Evolutionary conservation across 768 basidiomycete species (phyloP).

Genomic region (Boletales sp.): DNA sequence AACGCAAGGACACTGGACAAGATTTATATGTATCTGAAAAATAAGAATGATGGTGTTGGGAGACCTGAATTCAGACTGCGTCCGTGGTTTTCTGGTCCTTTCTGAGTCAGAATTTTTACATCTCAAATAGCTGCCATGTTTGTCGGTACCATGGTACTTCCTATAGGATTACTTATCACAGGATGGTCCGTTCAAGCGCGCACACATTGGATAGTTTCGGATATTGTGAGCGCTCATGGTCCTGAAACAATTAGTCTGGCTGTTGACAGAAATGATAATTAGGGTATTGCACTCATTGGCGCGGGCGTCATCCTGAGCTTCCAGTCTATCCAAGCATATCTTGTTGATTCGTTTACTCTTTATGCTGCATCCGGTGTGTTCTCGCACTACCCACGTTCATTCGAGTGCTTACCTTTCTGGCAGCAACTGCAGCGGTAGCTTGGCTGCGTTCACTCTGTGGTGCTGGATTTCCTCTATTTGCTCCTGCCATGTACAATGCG

Average conservation of each 20-base stretch:
- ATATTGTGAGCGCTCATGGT: conserved; percentile 45
- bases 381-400: not conserved
- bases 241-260: no score
- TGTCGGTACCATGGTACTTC: conserved; percentile 55
- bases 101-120: not conserved
- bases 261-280: conserved; percentile 1
- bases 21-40: conserved; percentile 48
- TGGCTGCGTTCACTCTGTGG: conserved; percentile 64
- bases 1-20: conserved; percentile 57
- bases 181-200: conserved; percentile 64
- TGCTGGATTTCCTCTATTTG: conserved; percentile 78
- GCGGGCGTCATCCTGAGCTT: conserved; percentile 57
- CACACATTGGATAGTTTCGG: conserved; percentile 67
- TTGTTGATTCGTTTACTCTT: conserved; percentile 63
- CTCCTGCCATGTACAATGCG: conserved; percentile 58
- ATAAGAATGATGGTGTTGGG: conserved; percentile 51
- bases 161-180: conserved; percentile 61
- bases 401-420: not conserved
- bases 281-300: conserved; percentile 59
- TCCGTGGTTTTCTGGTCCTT: conserved; percentile 17
- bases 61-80: conserved; percentile 54
- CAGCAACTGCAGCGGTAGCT: conserved; percentile 62
- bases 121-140: conserved; percentile 49
- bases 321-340: conserved; percentile 62
- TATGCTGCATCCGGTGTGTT: conserved; percentile 62